These are phyloP conservation scores for Protomyces arabidopsidicola DNA, from an alignment of 1,139 yeast genomes.

Conservation along the genomic window DNA sequence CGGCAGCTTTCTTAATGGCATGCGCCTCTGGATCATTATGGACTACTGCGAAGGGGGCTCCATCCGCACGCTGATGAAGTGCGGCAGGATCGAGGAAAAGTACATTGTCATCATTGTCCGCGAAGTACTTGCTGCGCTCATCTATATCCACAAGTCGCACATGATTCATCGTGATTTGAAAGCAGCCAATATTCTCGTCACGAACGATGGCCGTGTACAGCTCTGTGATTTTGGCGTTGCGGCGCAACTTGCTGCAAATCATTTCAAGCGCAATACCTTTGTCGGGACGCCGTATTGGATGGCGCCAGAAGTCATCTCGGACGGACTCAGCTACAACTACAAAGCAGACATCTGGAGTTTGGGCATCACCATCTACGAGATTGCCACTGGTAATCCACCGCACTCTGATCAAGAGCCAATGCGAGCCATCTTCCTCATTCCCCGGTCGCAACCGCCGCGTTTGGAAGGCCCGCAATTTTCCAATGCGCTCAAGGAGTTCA, in stretches of 20 bases:
- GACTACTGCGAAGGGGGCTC: constrained; percentile 98
- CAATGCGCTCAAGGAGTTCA: constrained; percentile 70
- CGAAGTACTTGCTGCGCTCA: constrained; percentile 71
- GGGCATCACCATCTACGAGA: constrained; percentile 89
- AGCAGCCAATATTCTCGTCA: constrained; percentile 88
- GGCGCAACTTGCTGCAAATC: constrained; percentile 77
- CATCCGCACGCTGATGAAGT: constrained; percentile 74
- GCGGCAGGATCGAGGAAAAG: constrained; percentile 83
- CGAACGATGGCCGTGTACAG: constrained; percentile 84
- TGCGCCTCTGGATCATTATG: constrained; percentile 95
- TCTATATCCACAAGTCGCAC: constrained; percentile 78
- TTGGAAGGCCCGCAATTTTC: constrained; percentile 86
- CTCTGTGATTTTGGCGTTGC: constrained; percentile 98
- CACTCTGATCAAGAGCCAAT: constrained; percentile 91
- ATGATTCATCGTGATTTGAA: constrained; percentile 93
- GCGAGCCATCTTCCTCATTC: constrained; percentile 90
- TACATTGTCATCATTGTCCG: constrained; percentile 76
- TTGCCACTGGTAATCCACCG: constrained; percentile 97
- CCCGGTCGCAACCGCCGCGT: constrained; percentile 89
- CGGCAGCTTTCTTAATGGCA: constrained; percentile 80
- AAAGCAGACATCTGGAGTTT: constrained; percentile 88
- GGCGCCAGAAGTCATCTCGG: constrained; percentile 98
- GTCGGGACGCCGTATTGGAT: constrained; percentile 99
- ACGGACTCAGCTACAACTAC: constrained; percentile 78
- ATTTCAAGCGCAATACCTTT: constrained; percentile 81